Conservation (phyloP, 257 asterid genomes). For the Penstemon davidsonii region DNA sequence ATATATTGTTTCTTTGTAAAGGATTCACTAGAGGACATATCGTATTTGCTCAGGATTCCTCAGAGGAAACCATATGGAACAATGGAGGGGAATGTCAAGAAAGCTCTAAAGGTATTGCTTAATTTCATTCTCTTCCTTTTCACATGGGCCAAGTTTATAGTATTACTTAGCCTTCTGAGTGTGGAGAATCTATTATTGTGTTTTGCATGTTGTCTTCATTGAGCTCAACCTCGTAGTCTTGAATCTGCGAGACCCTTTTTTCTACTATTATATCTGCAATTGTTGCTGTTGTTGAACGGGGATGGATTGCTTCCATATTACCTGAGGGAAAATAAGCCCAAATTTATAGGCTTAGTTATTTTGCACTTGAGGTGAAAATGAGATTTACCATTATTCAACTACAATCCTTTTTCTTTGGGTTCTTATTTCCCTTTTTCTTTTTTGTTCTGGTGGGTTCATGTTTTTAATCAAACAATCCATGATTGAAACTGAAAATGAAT, state of each 20-base stretch:
- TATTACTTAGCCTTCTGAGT: too few relatives aligned
- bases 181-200: neutral
- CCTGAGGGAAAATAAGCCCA: neutral
- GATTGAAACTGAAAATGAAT: neutral
- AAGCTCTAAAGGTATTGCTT: slow-evolving; percentile 76
- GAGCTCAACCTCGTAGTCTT: neutral
- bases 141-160: neutral
- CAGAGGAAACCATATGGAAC: slow-evolving; percentile 97
- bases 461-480: slow-evolving; percentile 14
- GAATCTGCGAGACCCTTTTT: slow-evolving; percentile 4
- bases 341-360: slow-evolving; percentile 2
- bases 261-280: slow-evolving; percentile 9
- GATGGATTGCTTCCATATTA: slow-evolving; percentile 5
- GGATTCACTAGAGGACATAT: slow-evolving; percentile 94
- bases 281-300: slow-evolving; percentile 11
- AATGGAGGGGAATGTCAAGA: slow-evolving; percentile 96
- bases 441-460: neutral
- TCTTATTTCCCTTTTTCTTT: neutral
- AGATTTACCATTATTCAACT: neutral
- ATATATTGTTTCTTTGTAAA: slow-evolving; percentile 28
- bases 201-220: slow-evolving; percentile 10
- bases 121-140: slow-evolving; percentile 7
- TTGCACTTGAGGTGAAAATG: neutral
- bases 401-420: neutral
- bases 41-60: slow-evolving; percentile 95